Percentiles rank a stretch among this genome's conserved stretches.
Conservation (phyloP, 2,329 filamentous ascomycete species). For the Aspergillus sp. region DNA sequence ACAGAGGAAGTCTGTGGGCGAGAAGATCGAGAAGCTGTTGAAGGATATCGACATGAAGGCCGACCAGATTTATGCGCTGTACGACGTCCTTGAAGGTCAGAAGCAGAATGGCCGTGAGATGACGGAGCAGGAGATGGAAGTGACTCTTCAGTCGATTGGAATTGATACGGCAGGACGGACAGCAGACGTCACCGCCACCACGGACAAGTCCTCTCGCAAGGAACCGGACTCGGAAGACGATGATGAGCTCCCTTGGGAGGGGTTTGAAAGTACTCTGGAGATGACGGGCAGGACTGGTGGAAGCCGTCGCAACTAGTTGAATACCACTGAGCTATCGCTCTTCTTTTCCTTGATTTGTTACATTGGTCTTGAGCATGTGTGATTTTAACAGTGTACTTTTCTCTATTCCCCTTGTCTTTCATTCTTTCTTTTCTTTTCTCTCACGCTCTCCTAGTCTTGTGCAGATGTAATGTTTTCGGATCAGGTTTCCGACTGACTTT, state of each 20-base stretch:
- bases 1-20: conserved; percentile 62
- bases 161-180: conserved; percentile 29
- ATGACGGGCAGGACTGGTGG: conserved; percentile 34
- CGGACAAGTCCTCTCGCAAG: conserved; percentile 30
- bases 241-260: conserved; percentile 48
- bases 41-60: conserved; percentile 70
- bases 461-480: background rate
- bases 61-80: conserved; percentile 77
- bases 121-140: conserved; percentile 63
- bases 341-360: background rate
- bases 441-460: background rate
- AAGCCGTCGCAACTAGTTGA: conserved; percentile 20
- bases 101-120: conserved; percentile 66
- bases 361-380: background rate
- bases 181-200: conserved; percentile 32
- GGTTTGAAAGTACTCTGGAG: conserved; percentile 45
- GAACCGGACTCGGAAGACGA: conserved; percentile 28
- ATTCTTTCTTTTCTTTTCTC: background rate
- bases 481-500: conserved; percentile 22
- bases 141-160: conserved; percentile 57
- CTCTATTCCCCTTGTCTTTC: background rate
- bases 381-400: background rate
- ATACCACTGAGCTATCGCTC: background rate
- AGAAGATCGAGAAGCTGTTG: conserved; percentile 63
- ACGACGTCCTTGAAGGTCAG: conserved; percentile 81